phyloP scores from a whole-genome alignment of 495 filamentous ascomycete species.

The Glonium stellatum region DNA sequence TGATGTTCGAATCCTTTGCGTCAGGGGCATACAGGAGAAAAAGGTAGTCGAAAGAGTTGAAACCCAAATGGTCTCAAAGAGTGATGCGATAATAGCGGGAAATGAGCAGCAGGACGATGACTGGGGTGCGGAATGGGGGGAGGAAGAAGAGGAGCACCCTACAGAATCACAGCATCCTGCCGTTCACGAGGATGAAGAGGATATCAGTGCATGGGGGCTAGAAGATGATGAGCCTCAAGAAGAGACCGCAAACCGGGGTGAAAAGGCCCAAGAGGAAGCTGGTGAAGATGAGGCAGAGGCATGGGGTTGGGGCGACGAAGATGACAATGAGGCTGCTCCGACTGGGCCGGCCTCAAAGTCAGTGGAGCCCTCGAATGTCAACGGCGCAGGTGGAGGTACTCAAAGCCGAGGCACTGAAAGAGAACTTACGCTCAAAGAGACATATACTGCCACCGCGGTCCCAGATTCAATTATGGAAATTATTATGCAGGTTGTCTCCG shows the following conservation, averaged over 20 bases:
- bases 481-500: constrained; percentile 60
- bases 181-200: constrained; percentile 46
- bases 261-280: constrained; percentile 21
- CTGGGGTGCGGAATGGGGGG: constrained; percentile 72
- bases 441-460: constrained; percentile 78
- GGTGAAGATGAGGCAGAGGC: constrained; percentile 50
- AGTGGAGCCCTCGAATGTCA: background rate
- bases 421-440: constrained; percentile 74
- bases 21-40: constrained; percentile 53
- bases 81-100: constrained; percentile 55
- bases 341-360: background rate
- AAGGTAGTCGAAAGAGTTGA: constrained; percentile 75
- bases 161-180: constrained; percentile 27
- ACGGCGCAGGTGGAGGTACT: constrained; percentile 19
- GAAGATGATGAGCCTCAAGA: constrained; percentile 45
- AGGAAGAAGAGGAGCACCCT: constrained; percentile 47
- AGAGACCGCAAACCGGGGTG: constrained; percentile 13
- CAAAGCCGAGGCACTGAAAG: constrained; percentile 32
- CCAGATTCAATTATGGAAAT: constrained; percentile 68
- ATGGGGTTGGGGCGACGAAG: constrained; percentile 70
- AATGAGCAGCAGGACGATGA: constrained; percentile 49
- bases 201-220: constrained; percentile 58
- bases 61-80: constrained; percentile 64
- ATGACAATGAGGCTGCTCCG: constrained; percentile 22
- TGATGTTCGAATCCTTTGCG: constrained; percentile 59